These are phyloP conservation scores for Hydnomerulius pinastri DNA, from an alignment of 768 basidiomycete species.

Conservation along the genomic window DNA sequence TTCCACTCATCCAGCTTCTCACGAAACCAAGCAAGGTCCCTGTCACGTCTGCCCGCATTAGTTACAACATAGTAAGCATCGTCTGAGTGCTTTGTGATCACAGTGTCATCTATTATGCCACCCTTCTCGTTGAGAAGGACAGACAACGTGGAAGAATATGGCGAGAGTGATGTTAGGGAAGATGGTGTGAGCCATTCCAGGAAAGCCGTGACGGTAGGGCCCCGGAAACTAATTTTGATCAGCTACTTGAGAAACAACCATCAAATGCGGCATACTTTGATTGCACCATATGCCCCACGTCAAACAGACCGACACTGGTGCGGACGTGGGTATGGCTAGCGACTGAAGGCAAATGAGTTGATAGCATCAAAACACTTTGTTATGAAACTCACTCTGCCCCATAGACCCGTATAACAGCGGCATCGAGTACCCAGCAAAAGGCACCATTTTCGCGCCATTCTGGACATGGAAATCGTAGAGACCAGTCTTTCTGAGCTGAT, in stretches of 20 bases:
- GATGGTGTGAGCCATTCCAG: constrained; percentile 91
- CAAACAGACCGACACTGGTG: constrained; percentile 82
- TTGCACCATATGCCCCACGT: constrained; percentile 99
- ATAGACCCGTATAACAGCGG: constrained; percentile 83
- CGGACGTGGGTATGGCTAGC: constrained; percentile 91
- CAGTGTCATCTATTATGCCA: constrained; percentile 95
- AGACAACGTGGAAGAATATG: constrained; percentile 82
- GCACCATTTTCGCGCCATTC: constrained; percentile 90
- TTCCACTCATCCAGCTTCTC: constrained; percentile 81
- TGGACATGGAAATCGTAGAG: constrained; percentile 88
- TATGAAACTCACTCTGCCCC: constrained; percentile 63
- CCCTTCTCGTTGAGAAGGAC: constrained; percentile 87
- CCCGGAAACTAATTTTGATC: constrained; percentile 64
- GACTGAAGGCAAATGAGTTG: constrained; percentile 46
- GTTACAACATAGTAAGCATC: constrained; percentile 94
- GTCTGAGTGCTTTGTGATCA: constrained; percentile 82
- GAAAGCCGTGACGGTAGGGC: constrained; percentile 75
- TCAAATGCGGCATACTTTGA: constrained; percentile 56
- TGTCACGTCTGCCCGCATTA: constrained; percentile 84
- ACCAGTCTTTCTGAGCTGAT: constrained; percentile 61
- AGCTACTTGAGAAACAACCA: background rate
- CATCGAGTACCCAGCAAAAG: constrained; percentile 96
- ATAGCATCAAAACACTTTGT: constrained; percentile 3
- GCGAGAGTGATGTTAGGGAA: constrained; percentile 62
- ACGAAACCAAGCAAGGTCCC: constrained; percentile 79